Evolutionary conservation across 2,329 filamentous ascomycete species (phyloP).

Genomic region (Aspergillus clavatus): DNA sequence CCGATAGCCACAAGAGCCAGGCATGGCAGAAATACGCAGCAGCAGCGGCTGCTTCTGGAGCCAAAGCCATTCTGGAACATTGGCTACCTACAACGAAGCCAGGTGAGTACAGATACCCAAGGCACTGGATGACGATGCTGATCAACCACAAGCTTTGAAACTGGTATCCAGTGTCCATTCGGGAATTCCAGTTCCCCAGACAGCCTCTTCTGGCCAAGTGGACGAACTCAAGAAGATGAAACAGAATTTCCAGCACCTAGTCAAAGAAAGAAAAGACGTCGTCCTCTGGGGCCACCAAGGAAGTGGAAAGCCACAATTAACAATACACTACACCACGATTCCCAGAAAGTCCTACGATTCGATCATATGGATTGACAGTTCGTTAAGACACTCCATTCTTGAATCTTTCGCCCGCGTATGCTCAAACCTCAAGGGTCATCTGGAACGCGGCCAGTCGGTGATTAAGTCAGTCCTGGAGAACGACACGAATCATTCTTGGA

Average conservation of each 20-base stretch:
- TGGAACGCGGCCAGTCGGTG: neutral
- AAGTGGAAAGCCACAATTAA: conserved; percentile 6
- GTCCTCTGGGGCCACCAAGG: conserved; percentile 4
- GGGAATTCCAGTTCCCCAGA: neutral
- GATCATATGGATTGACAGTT: conserved; percentile 6
- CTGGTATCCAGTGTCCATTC: neutral
- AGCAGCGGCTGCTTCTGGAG: conserved; percentile 14
- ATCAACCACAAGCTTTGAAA: neutral
- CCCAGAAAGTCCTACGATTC: neutral
- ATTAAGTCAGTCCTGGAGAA: neutral
- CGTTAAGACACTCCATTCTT: neutral
- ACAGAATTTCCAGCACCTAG: neutral
- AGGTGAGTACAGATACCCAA: neutral
- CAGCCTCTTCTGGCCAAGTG: neutral
- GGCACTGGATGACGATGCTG: neutral
- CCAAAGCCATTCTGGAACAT: conserved; percentile 8
- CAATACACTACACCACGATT: neutral
- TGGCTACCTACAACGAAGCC: neutral
- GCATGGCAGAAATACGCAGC: conserved; percentile 18
- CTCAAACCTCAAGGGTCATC: neutral
- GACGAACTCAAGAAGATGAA: neutral
- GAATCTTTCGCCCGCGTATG: neutral
- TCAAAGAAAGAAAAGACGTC: neutral
- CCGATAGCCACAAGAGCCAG: conserved; percentile 16
- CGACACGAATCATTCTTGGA: neutral